Percentiles rank a stretch among this genome's conserved stretches.
phyloP scores from a whole-genome alignment of 1,284 basidiomycete genomes.

The Porodaedalea pini region DNA sequence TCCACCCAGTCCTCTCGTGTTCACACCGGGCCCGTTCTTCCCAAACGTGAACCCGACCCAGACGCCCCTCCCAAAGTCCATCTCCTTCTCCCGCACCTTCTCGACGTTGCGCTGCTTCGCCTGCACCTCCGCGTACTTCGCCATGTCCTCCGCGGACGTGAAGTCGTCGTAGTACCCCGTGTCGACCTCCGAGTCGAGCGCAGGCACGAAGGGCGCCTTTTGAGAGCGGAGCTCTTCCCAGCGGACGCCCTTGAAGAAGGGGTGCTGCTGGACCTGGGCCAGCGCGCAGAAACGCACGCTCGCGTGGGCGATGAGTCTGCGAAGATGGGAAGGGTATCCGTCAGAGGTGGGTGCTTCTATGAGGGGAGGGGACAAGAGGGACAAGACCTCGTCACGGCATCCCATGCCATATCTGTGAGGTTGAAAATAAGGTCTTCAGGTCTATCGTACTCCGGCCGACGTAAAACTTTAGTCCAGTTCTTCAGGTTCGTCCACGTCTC shows the following conservation, averaged over 20 bases:
- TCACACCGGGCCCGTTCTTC: conserved; percentile 67
- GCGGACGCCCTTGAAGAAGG: conserved; percentile 78
- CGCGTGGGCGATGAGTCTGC: conserved; percentile 61
- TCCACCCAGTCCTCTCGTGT: conserved; percentile 30
- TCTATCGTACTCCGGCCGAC: conserved; percentile 92
- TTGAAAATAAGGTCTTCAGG: conserved; percentile 98
- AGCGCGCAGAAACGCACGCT: conserved; percentile 78
- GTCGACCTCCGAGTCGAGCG: conserved; percentile 92
- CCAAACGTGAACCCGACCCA: conserved; percentile 99
- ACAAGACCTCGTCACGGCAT: conserved; percentile 81
- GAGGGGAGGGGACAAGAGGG: not conserved
- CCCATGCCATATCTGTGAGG: conserved; percentile 91
- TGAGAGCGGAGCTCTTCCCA: conserved; percentile 79
- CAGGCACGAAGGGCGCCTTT: conserved; percentile 93
- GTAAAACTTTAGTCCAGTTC: conserved; percentile 92
- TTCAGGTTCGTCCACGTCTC: conserved; percentile 99
- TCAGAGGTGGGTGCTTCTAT: not conserved
- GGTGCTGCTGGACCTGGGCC: conserved; percentile 70
- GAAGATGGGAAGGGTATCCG: conserved; percentile 2
- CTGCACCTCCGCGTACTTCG: conserved; percentile 95
- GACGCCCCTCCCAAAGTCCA: conserved; percentile 70
- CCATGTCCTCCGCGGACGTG: conserved; percentile 91
- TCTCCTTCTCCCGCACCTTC: conserved; percentile 83
- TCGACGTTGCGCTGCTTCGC: conserved; percentile 98
- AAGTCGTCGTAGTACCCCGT: conserved; percentile 99